Evolutionary conservation across 2,329 filamentous ascomycete species (phyloP).

Genomic region (Dothistroma pini): DNA sequence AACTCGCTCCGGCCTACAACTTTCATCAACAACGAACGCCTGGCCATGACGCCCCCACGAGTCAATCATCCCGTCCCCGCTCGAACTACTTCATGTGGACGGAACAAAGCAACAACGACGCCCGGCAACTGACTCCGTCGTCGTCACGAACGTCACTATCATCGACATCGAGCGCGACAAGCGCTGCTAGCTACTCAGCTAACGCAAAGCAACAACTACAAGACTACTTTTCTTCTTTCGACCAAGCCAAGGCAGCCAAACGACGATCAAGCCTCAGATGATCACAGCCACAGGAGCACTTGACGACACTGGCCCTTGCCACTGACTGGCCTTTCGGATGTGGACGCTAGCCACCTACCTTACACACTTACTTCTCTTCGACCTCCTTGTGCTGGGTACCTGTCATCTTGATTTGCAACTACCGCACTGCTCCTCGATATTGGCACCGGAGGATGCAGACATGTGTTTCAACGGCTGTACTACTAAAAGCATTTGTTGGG

Average conservation of each 20-base stretch:
- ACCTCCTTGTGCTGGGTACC: constrained; percentile 2
- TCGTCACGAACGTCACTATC: constrained; percentile 82
- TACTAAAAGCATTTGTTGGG: constrained; percentile 25
- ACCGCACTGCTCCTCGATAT: constrained; percentile 11
- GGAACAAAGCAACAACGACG: constrained; percentile 8
- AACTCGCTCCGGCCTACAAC: constrained; percentile 39
- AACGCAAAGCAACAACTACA: constrained; percentile 76
- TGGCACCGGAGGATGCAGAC: constrained; percentile 8
- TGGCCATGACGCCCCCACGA: constrained; percentile 13
- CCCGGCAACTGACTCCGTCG: constrained; percentile 53
- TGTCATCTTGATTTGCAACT: constrained; percentile 5
- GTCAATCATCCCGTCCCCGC: constrained; percentile 16
- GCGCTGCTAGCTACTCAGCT: constrained; percentile 59
- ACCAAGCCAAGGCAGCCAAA: constrained; percentile 66
- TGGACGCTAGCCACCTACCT: not conserved
- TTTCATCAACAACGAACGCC: constrained; percentile 39
- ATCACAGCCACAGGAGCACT: constrained; percentile 1
- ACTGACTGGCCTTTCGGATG: not conserved
- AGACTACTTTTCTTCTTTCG: constrained; percentile 85
- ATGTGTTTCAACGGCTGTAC: constrained; percentile 19
- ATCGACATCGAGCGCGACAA: constrained; percentile 47
- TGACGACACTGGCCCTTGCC: not conserved
- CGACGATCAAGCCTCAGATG: constrained; percentile 36
- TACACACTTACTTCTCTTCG: not conserved
- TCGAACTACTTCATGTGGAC: constrained; percentile 24